Evolutionary conservation across 2,329 filamentous ascomycete genomes (phyloP), one percentile per base, ranked within the genome.

Genomic region (Leptographium wingfieldii): DNA sequence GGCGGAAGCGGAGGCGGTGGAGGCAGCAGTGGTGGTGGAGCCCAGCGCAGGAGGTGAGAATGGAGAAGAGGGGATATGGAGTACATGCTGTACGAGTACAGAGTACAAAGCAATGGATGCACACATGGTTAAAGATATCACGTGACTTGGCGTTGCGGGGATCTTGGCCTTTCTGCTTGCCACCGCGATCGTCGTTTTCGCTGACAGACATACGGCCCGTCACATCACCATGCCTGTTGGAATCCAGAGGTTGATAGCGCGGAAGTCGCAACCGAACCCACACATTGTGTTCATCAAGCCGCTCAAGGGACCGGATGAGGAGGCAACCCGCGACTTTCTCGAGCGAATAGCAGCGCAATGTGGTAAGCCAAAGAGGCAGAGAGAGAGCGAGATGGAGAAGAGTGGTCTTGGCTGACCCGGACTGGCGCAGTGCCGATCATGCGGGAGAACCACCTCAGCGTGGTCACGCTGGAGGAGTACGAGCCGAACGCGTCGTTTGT

Each of bases 241-340:
- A 58, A 88, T 90, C 68, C 82, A 90, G 73, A 82, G 90, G 63
- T 77, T 95, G 57, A 95, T 95, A 68, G 85, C 84, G 66, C 87
- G 81, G 68, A 81, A 78, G 54, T 83, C 86, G 59, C 85, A 88
- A 61, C 89, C 90, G 9, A 95, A 94, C 67, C 77, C 83, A 27
- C 81, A 84, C 62, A 89, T 95, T 66, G 83, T 89, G 69, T 95
- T 95, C 75, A 92, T 95, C 74, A 91, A 91, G 68, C 85, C 90
- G 1, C 76, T 92, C 0, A 78, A 83, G 16, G 86, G 87, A 0
- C 74, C 80, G 0, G 80, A 85, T 63, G 80, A 86, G 68, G 73
- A 76, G 2, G 76, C 79, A 9, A 83, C 88, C 0, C 82, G 85
- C 65, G 84, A 87, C 61, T 91, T 88, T 64, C 76, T 92, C 1